Percentiles rank a stretch among this genome's conserved stretches.
Conservation (phyloP, 2,329 filamentous ascomycete genomes). For the Arthroderma sp. region DNA sequence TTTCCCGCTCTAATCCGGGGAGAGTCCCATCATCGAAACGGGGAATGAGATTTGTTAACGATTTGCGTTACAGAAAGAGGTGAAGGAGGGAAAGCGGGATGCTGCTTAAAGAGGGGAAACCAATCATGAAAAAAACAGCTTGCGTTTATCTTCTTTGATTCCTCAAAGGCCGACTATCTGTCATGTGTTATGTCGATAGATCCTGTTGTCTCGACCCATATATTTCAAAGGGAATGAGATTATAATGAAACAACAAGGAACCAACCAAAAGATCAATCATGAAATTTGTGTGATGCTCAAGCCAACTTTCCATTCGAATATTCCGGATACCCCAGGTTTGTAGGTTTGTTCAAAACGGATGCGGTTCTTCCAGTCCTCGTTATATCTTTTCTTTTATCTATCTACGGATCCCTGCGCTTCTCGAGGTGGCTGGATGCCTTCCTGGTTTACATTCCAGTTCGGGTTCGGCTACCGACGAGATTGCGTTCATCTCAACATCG, state of each 20-base stretch:
- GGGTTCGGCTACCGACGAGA: too few species aligned
- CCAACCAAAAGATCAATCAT: not conserved
- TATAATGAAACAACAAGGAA: constrained; percentile 5
- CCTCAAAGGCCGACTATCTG: constrained; percentile 3
- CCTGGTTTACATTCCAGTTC: too few species aligned
- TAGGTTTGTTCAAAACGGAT: too few species aligned
- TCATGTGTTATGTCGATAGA: constrained; percentile 13
- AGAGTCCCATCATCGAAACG: constrained; percentile 14
- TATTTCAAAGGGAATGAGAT: not conserved
- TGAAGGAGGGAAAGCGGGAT: constrained; percentile 90
- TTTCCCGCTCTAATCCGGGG: not conserved
- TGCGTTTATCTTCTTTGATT: too few species aligned
- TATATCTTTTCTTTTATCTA: too few species aligned
- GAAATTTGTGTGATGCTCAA: too few species aligned
- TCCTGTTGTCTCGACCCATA: not conserved
- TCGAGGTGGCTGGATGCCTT: too few species aligned
- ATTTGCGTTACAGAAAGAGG: constrained; percentile 63
- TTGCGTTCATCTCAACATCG: constrained; percentile 16
- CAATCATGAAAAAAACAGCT: constrained; percentile 2
- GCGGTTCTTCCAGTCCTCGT: not conserved
- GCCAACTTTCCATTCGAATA: too few species aligned
- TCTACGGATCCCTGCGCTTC: too few species aligned
- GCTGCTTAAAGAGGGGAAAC: constrained; percentile 50
- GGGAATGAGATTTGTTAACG: constrained; percentile 19
- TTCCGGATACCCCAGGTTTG: too few species aligned